phyloP scores from a whole-genome alignment of 352 stramenopile genomes.

The Phytopythium litorale region DNA sequence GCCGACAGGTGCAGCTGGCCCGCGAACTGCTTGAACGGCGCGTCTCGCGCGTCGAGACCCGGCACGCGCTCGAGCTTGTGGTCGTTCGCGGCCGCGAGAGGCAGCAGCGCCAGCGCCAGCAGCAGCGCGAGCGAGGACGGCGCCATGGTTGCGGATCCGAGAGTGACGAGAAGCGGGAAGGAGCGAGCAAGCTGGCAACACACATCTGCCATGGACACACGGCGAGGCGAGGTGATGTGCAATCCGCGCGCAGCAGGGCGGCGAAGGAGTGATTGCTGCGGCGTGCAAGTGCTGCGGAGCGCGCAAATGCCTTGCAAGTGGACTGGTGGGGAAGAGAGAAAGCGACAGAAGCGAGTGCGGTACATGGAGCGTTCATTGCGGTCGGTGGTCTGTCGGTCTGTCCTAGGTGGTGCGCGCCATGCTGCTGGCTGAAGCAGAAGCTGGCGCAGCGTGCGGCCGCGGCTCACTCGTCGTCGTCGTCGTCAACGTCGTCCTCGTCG shows the following conservation, averaged over 20 bases:
- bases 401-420: too few relatives aligned
- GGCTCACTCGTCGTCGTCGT: constrained; percentile 47
- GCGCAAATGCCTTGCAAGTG: too few relatives aligned
- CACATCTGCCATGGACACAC: constrained; percentile 3
- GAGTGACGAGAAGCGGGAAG: background rate
- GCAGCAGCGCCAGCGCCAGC: constrained; percentile 14
- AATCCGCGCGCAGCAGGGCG: background rate
- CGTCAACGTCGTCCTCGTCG: constrained; percentile 86
- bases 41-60: constrained; percentile 30
- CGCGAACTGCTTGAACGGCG: constrained; percentile 57
- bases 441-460: background rate
- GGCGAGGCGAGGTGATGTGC: constrained; percentile 2
- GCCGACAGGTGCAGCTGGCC: constrained; percentile 52
- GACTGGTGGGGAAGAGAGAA: too few relatives aligned
- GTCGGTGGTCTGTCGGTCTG: too few relatives aligned
- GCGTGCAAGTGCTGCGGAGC: too few relatives aligned
- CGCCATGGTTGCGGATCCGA: background rate
- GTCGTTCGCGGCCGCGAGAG: constrained; percentile 16
- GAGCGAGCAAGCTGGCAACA: background rate
- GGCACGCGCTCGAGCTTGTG: constrained; percentile 51
- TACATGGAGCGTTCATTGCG: too few relatives aligned
- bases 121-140: constrained; percentile 6
- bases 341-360: too few relatives aligned
- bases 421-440: too few relatives aligned
- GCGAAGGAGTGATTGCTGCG: too few relatives aligned